phyloP scores from a whole-genome alignment of 306 rosid species.

The Cicer yamashitae region DNA sequence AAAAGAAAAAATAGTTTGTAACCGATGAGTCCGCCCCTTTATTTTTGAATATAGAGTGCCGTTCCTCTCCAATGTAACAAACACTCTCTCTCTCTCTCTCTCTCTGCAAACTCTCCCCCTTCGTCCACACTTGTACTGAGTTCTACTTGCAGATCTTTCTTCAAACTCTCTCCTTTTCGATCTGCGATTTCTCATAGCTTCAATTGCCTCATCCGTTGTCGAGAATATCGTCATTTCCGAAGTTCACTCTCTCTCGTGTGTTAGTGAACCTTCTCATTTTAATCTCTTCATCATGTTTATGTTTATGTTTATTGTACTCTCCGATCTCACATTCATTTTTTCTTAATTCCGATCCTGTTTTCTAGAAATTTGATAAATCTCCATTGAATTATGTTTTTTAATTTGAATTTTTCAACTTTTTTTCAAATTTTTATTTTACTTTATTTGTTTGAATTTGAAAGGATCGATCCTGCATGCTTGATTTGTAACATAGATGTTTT shows the following conservation, averaged over 20 bases:
- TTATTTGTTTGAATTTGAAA: conserved; percentile 8
- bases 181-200: conserved; percentile 54
- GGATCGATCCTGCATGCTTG: not conserved
- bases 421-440: not conserved
- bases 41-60: conserved; percentile 76
- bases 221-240: conserved; percentile 18
- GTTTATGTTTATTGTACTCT: not conserved
- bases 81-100: not conserved
- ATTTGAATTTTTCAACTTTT: not conserved
- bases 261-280: conserved; percentile 43
- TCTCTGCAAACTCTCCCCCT: conserved; percentile 20
- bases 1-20: not conserved
- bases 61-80: conserved; percentile 36
- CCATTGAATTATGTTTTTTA: conserved; percentile 7
- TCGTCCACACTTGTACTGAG: not conserved
- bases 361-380: not conserved
- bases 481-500: not conserved
- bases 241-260: conserved; percentile 44
- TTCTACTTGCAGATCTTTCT: conserved; percentile 47
- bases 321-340: not conserved
- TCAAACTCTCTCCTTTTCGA: conserved; percentile 38
- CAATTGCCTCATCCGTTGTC: conserved; percentile 21
- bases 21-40: conserved; percentile 67
- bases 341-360: not conserved
- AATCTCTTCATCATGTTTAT: not conserved